Percentiles rank a stretch among this genome's conserved stretches.
Evolutionary conservation across 2,329 filamentous ascomycete genomes (phyloP).

Genomic region (Fusarium gaditjirri): DNA sequence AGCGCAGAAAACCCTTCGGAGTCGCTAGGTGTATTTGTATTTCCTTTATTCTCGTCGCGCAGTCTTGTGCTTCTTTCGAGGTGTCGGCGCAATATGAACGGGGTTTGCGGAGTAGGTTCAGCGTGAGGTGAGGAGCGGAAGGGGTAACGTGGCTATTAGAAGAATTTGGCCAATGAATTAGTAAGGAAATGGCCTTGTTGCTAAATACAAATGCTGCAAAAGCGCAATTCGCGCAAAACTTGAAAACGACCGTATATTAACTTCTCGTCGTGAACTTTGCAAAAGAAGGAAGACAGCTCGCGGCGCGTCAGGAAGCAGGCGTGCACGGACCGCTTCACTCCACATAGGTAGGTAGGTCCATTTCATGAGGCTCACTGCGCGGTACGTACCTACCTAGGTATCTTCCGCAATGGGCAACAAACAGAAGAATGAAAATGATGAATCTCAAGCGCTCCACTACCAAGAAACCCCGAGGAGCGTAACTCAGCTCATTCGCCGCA

Average conservation of each 20-base stretch:
- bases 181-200: background rate
- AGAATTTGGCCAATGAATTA: background rate
- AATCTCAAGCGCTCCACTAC: background rate
- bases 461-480: background rate
- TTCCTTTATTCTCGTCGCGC: slow-evolving; percentile 16
- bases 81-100: slow-evolving; percentile 30
- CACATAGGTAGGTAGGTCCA: no score
- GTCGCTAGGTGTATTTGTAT: background rate
- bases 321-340: slow-evolving; percentile 29
- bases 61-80: slow-evolving; percentile 22
- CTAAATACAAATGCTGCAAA: slow-evolving; percentile 9
- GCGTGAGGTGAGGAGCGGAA: background rate
- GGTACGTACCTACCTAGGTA: slow-evolving; percentile 9
- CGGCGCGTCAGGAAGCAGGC: slow-evolving; percentile 37
- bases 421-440: background rate
- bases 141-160: background rate
- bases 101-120: slow-evolving; percentile 16
- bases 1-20: background rate
- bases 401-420: background rate
- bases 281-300: slow-evolving; percentile 32
- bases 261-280: slow-evolving; percentile 30
- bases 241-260: slow-evolving; percentile 11
- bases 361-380: slow-evolving; percentile 11
- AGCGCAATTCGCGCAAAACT: slow-evolving; percentile 31
- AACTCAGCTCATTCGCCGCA: background rate